phyloP scores from a whole-genome alignment of 371 early-diverging fungal species.

The Syncephalastrum monosporum region DNA sequence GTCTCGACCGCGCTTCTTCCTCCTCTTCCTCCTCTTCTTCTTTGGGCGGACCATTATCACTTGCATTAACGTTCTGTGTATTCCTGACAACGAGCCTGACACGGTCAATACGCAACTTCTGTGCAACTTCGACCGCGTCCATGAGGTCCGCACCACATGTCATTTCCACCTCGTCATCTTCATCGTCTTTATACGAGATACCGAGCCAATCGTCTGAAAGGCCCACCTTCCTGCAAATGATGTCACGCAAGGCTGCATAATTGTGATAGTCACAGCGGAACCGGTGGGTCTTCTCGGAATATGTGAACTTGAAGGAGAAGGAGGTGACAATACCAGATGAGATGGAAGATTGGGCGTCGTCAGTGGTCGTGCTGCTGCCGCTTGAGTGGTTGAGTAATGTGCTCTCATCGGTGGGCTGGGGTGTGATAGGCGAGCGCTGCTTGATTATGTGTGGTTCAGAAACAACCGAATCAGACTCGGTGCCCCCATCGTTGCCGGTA shows the following conservation, averaged over 20 bases:
- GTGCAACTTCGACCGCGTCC: conserved; percentile 81
- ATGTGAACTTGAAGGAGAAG: conserved; percentile 32
- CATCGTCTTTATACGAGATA: conserved; percentile 85
- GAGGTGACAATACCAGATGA: neutral
- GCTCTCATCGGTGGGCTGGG: conserved; percentile 7
- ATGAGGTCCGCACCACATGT: conserved; percentile 73
- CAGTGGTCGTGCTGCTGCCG: neutral
- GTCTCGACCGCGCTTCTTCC: neutral
- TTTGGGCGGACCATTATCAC: no score
- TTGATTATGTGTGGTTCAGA: conserved; percentile 32
- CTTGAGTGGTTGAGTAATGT: neutral
- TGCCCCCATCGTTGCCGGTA: conserved; percentile 31
- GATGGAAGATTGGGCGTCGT: neutral
- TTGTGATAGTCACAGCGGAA: conserved; percentile 21
- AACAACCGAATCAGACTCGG: conserved; percentile 33
- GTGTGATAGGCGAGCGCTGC: conserved; percentile 7
- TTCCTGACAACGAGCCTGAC: conserved; percentile 60
- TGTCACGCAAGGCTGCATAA: conserved; percentile 14
- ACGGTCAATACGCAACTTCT: conserved; percentile 69
- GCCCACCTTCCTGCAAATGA: neutral
- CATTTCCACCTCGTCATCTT: conserved; percentile 82
- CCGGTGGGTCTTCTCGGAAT: conserved; percentile 30
- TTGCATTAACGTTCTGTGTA: no score
- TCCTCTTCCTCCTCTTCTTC: no score
- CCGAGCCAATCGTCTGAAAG: neutral